phyloP scores from a whole-genome alignment of 352 stramenopile genomes.

The Phytophthora litchii region DNA sequence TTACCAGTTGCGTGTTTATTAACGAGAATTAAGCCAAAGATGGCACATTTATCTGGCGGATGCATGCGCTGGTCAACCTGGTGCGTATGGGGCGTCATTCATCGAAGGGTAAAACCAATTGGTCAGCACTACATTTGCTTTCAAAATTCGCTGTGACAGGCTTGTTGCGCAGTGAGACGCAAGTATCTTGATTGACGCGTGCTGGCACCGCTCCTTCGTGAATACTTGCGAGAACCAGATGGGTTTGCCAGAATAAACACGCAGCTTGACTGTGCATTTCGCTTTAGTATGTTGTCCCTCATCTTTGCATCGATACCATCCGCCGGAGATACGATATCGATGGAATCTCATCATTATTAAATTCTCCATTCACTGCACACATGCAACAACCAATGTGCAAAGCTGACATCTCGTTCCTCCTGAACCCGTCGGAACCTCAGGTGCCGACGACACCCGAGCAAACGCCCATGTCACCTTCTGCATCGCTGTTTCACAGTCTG shows the following conservation, averaged over 20 bases:
- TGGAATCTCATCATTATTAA: conserved; percentile 20
- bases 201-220: conserved; percentile 3
- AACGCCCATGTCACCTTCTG: conserved; percentile 27
- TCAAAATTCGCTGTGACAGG: conserved; percentile 7
- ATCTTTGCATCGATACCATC: conserved; percentile 1
- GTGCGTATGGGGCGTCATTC: no score
- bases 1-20: conserved; percentile 10
- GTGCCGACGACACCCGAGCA: conserved; percentile 14
- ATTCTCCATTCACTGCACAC: conserved; percentile 18
- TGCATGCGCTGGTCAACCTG: no score
- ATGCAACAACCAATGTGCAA: conserved; percentile 37
- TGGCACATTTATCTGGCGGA: background rate
- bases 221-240: conserved; percentile 10
- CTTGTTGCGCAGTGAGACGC: conserved; percentile 1
- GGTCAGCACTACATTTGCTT: background rate
- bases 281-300: background rate
- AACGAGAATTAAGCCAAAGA: conserved; percentile 2
- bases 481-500: conserved; percentile 25
- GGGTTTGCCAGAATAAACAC: conserved; percentile 10
- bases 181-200: background rate
- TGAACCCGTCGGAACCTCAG: conserved; percentile 33
- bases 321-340: background rate
- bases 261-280: background rate
- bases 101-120: no score
- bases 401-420: conserved; percentile 49